These are phyloP conservation scores for Fusarium sp. DNA, from an alignment of 2,329 filamentous ascomycete genomes.

Conservation along the genomic window DNA sequence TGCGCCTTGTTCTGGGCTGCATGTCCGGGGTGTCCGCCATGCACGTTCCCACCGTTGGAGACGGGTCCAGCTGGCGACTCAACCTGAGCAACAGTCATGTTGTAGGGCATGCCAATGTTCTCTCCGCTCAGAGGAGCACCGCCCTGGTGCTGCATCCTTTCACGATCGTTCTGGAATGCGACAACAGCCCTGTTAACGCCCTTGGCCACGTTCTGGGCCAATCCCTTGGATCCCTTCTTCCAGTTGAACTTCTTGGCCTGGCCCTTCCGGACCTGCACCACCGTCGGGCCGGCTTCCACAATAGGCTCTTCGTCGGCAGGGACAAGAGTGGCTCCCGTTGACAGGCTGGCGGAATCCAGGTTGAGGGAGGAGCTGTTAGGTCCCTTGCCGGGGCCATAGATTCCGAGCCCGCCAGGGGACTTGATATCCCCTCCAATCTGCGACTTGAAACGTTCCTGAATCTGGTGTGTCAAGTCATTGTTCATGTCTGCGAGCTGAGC, in stretches of 20 bases:
- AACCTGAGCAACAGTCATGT: conserved; percentile 71
- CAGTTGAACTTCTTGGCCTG: conserved; percentile 98
- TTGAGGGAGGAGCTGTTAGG: conserved; percentile 63
- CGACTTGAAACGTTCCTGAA: conserved; percentile 91
- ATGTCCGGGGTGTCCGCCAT: conserved; percentile 34
- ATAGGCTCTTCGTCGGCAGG: conserved; percentile 75
- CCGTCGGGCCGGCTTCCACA: conserved; percentile 83
- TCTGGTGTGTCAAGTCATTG: conserved; percentile 93
- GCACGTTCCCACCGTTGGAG: conserved; percentile 47
- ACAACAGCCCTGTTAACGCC: conserved; percentile 93
- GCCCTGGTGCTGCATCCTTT: conserved; percentile 64
- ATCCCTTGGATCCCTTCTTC: conserved; percentile 95
- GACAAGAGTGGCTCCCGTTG: conserved; percentile 70
- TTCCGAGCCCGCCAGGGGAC: conserved; percentile 67
- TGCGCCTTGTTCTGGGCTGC: conserved; percentile 40
- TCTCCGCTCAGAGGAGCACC: conserved; percentile 65
- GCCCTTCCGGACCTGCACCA: conserved; percentile 94
- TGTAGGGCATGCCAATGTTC: conserved; percentile 77
- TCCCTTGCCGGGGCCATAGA: conserved; percentile 66
- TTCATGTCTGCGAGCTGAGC: conserved; percentile 94
- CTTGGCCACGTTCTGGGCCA: conserved; percentile 94
- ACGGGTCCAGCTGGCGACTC: conserved; percentile 57
- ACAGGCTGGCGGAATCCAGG: conserved; percentile 65
- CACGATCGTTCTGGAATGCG: conserved; percentile 72
- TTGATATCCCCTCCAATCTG: conserved; percentile 68